These are phyloP conservation scores for Cladorrhinum sp. DNA, from an alignment of 2,329 filamentous ascomycete species.

Conservation along the genomic window DNA sequence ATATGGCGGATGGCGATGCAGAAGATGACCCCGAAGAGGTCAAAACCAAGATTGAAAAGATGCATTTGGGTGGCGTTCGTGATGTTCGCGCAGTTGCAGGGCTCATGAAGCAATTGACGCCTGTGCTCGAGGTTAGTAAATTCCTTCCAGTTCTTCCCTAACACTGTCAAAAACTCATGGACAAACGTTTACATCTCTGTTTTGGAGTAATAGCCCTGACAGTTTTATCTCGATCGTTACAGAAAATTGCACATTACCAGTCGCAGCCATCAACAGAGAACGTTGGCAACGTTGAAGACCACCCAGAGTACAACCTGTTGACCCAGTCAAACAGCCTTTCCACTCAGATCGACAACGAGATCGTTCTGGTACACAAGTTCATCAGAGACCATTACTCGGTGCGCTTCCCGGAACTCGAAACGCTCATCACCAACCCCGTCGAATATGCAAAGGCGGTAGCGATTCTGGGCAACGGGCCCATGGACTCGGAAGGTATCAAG, in stretches of 20 bases:
- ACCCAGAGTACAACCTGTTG: conserved; percentile 84
- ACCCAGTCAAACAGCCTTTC: conserved; percentile 87
- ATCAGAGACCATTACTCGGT: conserved; percentile 94
- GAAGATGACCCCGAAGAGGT: conserved; percentile 65
- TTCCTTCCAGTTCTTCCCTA: conserved; percentile 17
- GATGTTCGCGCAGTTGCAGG: conserved; percentile 77
- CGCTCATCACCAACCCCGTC: conserved; percentile 82
- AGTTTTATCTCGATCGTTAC: conserved; percentile 46
- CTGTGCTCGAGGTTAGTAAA: conserved; percentile 73
- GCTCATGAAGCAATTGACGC: conserved; percentile 77
- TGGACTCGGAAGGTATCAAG: conserved; percentile 79
- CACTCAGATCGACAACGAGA: conserved; percentile 88
- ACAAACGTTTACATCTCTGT: conserved; percentile 61
- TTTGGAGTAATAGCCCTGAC: conserved; percentile 66
- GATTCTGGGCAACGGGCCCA: conserved; percentile 86
- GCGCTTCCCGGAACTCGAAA: conserved; percentile 89
- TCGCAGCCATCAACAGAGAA: conserved; percentile 60
- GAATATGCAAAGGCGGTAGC: conserved; percentile 95
- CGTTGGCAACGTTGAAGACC: conserved; percentile 83
- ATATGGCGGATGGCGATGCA: conserved; percentile 50
- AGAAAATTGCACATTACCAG: conserved; percentile 81
- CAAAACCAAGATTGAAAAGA: conserved; percentile 78
- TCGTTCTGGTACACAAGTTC: conserved; percentile 91
- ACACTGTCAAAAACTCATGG: conserved; percentile 31
- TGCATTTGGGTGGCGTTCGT: conserved; percentile 68